Base-by-base conservation (phyloP, 2,329 filamentous ascomycete genomes). In the Raffaelea albimanens region DNA sequence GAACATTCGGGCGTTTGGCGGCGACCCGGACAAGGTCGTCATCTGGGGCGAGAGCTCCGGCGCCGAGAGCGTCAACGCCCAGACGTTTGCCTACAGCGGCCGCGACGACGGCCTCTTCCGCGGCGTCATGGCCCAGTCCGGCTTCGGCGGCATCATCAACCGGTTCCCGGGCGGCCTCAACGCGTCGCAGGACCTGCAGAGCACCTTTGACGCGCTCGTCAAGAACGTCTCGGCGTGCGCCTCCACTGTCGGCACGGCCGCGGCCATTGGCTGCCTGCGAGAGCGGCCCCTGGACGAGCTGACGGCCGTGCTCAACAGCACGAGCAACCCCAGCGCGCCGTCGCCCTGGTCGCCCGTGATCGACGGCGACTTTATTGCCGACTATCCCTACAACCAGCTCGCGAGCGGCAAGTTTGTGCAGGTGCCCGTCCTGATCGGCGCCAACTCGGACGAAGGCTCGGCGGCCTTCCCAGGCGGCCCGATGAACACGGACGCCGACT, bases 401-500 rank as follows among this genome's bases (percentile, higher is more conserved):
- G 62, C 65, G 2, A 59, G 69, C 5, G 80, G 80, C 42, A 70
- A 71, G 18, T 84, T 85, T 53, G 74, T 83, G 48, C 70, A 77
- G 45, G 77, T 85, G 0, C 82, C 64, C 67, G 25, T 29, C 7
- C 25, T 86, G 9, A 65, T 72, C 36, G 82, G 83, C 5, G 73
- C 73, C 25, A 85, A 83, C 59, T 74, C 73, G 1, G 82, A 85
- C 54, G 82, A 87, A 58, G 82, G 63, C 7, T 29, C 29, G 73
- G 72, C 1, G 64, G 67, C 1, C 83, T 83, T 56, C 71, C 67
- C 1, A 67, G 71, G 25, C 34, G 71, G 25, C 34, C 81, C 82
- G 5, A 73, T 73, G 23, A 85, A 83, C 59, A 74, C 73, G 1
- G 82, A 85, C 54, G 82, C 86, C 58, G 68, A 80, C 44, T 76